Evolutionary conservation across 2,329 filamentous ascomycete genomes (phyloP).

Genomic region (Tolypocladium endophyticum): DNA sequence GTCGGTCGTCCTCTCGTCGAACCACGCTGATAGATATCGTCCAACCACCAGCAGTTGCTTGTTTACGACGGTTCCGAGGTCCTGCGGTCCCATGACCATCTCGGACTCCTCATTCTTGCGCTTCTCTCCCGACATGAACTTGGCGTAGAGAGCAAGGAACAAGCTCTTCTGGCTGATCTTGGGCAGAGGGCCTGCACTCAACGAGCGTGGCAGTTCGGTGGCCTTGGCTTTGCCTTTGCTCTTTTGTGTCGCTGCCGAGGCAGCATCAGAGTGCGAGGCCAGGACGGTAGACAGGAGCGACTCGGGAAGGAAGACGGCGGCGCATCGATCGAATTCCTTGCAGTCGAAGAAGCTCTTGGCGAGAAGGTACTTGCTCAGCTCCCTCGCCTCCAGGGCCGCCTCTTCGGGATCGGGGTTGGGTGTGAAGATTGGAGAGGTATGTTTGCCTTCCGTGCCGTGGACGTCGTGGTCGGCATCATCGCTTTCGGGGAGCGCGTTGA

Average conservation of each 20-base stretch:
- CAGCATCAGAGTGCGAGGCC: conserved; percentile 31
- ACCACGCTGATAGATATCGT: conserved; percentile 70
- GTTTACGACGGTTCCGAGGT: conserved; percentile 75
- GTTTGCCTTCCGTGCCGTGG: conserved; percentile 18
- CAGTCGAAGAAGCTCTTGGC: conserved; percentile 95
- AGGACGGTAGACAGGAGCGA: conserved; percentile 61
- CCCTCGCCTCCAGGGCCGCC: conserved; percentile 63
- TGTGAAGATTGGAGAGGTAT: conserved; percentile 37
- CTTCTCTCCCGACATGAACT: conserved; percentile 89
- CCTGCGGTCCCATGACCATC: conserved; percentile 90
- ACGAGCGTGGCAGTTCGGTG: conserved; percentile 9
- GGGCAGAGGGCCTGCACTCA: conserved; percentile 28
- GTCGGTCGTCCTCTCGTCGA: conserved; percentile 51
- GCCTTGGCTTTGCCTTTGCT: conserved; percentile 49
- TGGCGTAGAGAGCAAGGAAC: conserved; percentile 86
- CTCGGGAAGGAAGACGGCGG: conserved; percentile 77
- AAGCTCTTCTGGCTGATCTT: conserved; percentile 79
- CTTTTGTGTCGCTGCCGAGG: conserved; percentile 29
- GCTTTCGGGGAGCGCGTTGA: conserved; percentile 65
- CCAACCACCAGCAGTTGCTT: conserved; percentile 72
- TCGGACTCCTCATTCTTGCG: conserved; percentile 92
- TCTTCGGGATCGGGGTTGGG: conserved; percentile 60
- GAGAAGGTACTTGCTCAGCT: conserved; percentile 74
- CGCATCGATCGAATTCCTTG: conserved; percentile 87
- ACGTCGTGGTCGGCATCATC: conserved; percentile 42